phyloP scores from a whole-genome alignment of 2,329 filamentous ascomycete species.

The Septoria petroselini region DNA sequence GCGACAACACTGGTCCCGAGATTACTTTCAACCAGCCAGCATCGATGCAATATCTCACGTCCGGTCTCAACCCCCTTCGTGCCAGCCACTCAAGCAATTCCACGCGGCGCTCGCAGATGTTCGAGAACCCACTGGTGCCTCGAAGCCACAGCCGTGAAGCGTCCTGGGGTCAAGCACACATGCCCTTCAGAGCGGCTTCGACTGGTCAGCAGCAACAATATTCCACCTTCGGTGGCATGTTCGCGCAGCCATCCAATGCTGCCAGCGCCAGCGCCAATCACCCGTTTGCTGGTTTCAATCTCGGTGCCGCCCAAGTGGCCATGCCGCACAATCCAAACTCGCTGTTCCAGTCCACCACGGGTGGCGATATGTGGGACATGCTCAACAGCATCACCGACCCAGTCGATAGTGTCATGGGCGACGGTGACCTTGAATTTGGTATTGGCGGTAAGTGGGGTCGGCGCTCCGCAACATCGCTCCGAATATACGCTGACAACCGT shows the following conservation, averaged over 20 bases:
- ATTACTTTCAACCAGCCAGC: slow-evolving; percentile 35
- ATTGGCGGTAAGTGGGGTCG: slow-evolving; percentile 9
- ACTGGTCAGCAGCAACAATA: slow-evolving; percentile 10
- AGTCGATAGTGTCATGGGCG: slow-evolving; percentile 15
- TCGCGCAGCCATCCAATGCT: slow-evolving; percentile 12
- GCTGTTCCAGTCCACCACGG: slow-evolving; percentile 13
- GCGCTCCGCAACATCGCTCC: background rate
- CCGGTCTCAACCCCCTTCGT: slow-evolving; percentile 16
- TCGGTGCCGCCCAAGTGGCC: background rate
- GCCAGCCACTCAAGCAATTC: background rate
- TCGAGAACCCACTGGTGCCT: slow-evolving; percentile 10
- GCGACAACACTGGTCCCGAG: slow-evolving; percentile 40
- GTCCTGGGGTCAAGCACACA: slow-evolving; percentile 21
- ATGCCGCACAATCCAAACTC: slow-evolving; percentile 6
- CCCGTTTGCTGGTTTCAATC: slow-evolving; percentile 2
- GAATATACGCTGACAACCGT: slow-evolving; percentile 2
- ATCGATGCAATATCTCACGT: slow-evolving; percentile 24
- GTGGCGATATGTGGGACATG: slow-evolving; percentile 17
- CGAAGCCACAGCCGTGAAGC: slow-evolving; percentile 16
- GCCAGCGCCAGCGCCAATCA: background rate
- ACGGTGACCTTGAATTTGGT: slow-evolving; percentile 11
- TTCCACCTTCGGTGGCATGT: slow-evolving; percentile 12
- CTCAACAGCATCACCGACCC: slow-evolving; percentile 13
- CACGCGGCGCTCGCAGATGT: slow-evolving; percentile 5
- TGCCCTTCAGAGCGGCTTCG: slow-evolving; percentile 19